These are phyloP conservation scores for Aspergillus olivimuriae DNA, from an alignment of 495 filamentous ascomycete genomes.

Conservation along the genomic window DNA sequence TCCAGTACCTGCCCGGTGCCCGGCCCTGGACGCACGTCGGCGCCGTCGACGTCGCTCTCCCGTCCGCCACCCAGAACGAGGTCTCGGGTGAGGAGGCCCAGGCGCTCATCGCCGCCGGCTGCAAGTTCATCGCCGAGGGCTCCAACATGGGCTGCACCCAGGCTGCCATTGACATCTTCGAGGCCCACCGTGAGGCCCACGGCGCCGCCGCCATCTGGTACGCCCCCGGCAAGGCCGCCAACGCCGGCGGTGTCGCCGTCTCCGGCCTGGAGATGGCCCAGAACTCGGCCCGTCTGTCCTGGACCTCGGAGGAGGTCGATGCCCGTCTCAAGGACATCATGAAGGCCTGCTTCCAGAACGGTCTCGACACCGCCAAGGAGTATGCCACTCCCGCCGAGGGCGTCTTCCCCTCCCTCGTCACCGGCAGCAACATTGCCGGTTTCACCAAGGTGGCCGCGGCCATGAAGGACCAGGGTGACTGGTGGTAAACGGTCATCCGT, in stretches of 20 bases:
- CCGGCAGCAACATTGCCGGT: slow-evolving; percentile 93
- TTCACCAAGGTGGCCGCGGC: slow-evolving; percentile 93
- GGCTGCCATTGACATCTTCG: slow-evolving; percentile 90
- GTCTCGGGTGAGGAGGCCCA: slow-evolving; percentile 84
- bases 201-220: slow-evolving; percentile 80
- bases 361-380: slow-evolving; percentile 80
- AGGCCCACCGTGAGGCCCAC: slow-evolving; percentile 65
- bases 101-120: slow-evolving; percentile 68
- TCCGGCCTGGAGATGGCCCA: slow-evolving; percentile 99
- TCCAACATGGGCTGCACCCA: slow-evolving; percentile 99
- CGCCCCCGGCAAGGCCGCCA: slow-evolving; percentile 87
- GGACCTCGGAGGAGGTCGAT: slow-evolving; percentile 89
- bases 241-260: slow-evolving; percentile 95
- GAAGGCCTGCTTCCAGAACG: slow-evolving; percentile 88
- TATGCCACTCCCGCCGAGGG: slow-evolving; percentile 73
- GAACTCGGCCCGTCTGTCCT: slow-evolving; percentile 80
- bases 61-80: slow-evolving; percentile 96
- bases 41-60: slow-evolving; percentile 85
- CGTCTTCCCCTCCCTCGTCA: slow-evolving; percentile 82
- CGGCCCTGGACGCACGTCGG: slow-evolving; percentile 88
- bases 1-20: slow-evolving; percentile 82
- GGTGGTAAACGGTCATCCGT: slow-evolving; percentile 56
- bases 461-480: slow-evolving; percentile 96
- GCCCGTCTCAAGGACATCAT: slow-evolving; percentile 89
- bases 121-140: slow-evolving; percentile 88